These are phyloP conservation scores for Suillus paluster DNA, from an alignment of 768 basidiomycete genomes.

Conservation along the genomic window DNA sequence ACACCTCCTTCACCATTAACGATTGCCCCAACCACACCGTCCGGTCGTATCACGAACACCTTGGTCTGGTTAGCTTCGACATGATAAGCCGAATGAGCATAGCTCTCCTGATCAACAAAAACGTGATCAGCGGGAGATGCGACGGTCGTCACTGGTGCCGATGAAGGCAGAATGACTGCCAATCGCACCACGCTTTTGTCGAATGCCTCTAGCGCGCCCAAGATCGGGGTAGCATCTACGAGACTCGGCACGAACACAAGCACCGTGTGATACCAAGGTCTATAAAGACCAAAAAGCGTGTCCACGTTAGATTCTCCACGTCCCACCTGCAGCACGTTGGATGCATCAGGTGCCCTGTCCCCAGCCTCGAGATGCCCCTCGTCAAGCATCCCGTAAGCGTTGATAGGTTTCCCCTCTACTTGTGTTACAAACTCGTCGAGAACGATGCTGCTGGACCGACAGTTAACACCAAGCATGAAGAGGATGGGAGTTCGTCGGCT, in stretches of 20 bases:
- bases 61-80: slow-evolving; percentile 33
- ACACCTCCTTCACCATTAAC: slow-evolving; percentile 21
- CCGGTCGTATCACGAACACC: slow-evolving; percentile 43
- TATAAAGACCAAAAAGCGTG: slow-evolving; percentile 34
- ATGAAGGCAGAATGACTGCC: slow-evolving; percentile 7
- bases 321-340: slow-evolving; percentile 28
- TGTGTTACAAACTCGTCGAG: slow-evolving; percentile 22
- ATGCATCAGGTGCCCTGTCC: slow-evolving; percentile 51
- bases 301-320: slow-evolving; percentile 8
- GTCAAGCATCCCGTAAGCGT: slow-evolving; percentile 11
- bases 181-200: slow-evolving; percentile 1
- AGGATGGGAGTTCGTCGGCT: neutral
- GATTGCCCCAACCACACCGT: slow-evolving; percentile 47
- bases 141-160: neutral
- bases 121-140: slow-evolving; percentile 28
- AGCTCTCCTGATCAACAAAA: slow-evolving; percentile 38
- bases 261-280: slow-evolving; percentile 30
- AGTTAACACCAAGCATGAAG: slow-evolving; percentile 31
- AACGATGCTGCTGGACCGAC: slow-evolving; percentile 28
- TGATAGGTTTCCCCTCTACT: slow-evolving; percentile 6
- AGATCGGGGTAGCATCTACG: slow-evolving; percentile 7
- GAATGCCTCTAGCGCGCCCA: neutral
- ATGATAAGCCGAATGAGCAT: slow-evolving; percentile 42
- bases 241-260: slow-evolving; percentile 30
- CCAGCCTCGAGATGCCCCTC: slow-evolving; percentile 41